phyloP scores from a whole-genome alignment of 306 rosid genomes.

The Prunus kanzakura region DNA sequence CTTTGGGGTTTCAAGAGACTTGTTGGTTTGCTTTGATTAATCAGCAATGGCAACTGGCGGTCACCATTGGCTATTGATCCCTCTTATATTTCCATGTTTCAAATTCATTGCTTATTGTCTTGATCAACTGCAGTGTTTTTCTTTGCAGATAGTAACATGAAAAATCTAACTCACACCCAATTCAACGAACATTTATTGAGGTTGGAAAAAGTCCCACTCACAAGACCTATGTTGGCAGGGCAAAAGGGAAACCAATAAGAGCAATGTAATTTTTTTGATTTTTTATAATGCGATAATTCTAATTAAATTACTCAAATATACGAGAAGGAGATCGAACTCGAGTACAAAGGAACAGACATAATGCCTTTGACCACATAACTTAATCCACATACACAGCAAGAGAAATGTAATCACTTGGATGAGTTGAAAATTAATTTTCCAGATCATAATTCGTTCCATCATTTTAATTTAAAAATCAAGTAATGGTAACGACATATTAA shows the following conservation, averaged over 20 bases:
- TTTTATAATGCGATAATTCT: no score
- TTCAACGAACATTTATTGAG: not conserved
- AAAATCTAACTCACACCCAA: not conserved
- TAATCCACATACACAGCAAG: not conserved
- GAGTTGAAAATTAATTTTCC: not conserved
- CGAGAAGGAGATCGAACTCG: no score
- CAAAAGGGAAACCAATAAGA: no score
- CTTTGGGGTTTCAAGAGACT: not conserved
- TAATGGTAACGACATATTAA: not conserved
- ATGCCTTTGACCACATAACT: no score
- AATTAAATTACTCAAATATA: no score
- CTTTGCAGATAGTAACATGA: not conserved
- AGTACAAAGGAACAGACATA: accelerated
- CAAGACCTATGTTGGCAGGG: not conserved
- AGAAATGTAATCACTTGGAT: not conserved
- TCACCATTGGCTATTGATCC: not conserved
- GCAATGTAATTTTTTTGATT: no score
- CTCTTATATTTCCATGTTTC: not conserved
- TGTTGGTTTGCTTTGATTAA: not conserved
- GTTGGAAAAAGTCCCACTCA: not conserved
- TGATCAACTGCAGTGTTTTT: not conserved
- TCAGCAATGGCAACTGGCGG: not conserved
- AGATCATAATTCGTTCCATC: not conserved
- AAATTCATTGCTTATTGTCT: not conserved
- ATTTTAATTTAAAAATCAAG: no score